Evolutionary conservation across 345 rosid genomes (phyloP).

Genomic region (Eutrema japonicum): DNA sequence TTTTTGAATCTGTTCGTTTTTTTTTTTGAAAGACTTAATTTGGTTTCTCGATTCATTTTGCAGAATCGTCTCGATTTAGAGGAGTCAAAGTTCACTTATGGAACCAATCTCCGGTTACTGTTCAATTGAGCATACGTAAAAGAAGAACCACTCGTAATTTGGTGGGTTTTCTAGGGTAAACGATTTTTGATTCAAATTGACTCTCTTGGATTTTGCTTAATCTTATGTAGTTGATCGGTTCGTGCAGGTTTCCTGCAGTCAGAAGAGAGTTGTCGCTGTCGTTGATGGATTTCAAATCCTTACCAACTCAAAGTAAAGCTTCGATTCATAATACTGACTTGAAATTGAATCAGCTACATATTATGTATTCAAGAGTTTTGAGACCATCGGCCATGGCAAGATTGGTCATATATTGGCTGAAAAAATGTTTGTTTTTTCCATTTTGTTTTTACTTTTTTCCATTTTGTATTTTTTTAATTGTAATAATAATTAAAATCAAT

Average conservation of each 20-base stretch:
- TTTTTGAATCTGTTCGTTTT: background rate
- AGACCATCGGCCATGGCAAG: too few species aligned
- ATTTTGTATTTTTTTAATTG: too few species aligned
- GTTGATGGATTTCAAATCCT: slow-evolving; percentile 44
- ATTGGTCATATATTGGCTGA: too few species aligned
- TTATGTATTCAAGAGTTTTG: too few species aligned
- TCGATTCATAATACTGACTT: too few species aligned
- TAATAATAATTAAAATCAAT: too few species aligned
- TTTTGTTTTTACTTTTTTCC: too few species aligned
- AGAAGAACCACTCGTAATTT: slow-evolving; percentile 43
- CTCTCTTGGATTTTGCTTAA: slow-evolving; percentile 3
- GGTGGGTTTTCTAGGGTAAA: background rate
- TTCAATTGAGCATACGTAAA: slow-evolving; percentile 44
- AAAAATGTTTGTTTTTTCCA: too few species aligned
- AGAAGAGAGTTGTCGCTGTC: slow-evolving; percentile 55
- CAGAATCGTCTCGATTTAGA: slow-evolving; percentile 50
- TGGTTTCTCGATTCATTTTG: slow-evolving; percentile 12
- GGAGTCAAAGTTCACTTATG: slow-evolving; percentile 44
- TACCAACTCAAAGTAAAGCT: too few species aligned
- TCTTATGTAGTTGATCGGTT: slow-evolving; percentile 1
- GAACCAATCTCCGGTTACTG: slow-evolving; percentile 39
- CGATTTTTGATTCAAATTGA: slow-evolving; percentile 7
- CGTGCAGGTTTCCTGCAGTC: slow-evolving; percentile 59
- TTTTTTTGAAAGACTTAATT: background rate
- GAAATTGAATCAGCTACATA: too few species aligned